phyloP scores from a whole-genome alignment of 2,329 filamentous ascomycete species.

The Calonectria hawksworthii region DNA sequence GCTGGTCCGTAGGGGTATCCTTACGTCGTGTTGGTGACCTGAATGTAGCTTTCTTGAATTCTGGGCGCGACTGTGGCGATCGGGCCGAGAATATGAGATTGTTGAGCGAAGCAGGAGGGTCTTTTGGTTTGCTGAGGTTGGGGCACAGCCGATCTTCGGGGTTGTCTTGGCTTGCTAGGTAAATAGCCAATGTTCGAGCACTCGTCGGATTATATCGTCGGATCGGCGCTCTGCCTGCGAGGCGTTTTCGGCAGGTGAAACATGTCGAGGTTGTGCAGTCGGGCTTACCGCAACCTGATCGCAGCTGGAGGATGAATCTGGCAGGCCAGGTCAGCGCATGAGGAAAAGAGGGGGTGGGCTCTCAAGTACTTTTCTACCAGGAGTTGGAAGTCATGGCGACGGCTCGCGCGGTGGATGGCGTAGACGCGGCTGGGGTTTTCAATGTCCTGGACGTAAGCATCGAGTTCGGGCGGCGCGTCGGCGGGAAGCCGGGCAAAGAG shows the following conservation, averaged over 20 bases:
- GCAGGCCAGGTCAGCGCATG: constrained; percentile 31
- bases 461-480: constrained; percentile 72
- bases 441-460: constrained; percentile 67
- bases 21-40: constrained; percentile 23
- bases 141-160: constrained; percentile 79
- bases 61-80: constrained; percentile 36
- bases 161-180: constrained; percentile 84
- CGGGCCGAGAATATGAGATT: constrained; percentile 61
- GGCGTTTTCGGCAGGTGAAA: constrained; percentile 80
- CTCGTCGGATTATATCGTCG: constrained; percentile 86
- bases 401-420: constrained; percentile 70
- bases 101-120: constrained; percentile 60
- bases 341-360: neutral
- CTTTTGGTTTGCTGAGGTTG: constrained; percentile 58
- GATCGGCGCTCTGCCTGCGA: constrained; percentile 76
- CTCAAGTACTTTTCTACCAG: constrained; percentile 73
- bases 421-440: constrained; percentile 74
- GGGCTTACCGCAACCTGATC: constrained; percentile 80
- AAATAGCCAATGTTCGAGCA: constrained; percentile 84
- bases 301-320: constrained; percentile 86
- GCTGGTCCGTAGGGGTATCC: constrained; percentile 16
- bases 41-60: constrained; percentile 31
- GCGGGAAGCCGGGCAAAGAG: constrained; percentile 71
- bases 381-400: constrained; percentile 75
- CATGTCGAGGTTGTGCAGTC: constrained; percentile 83